Base-by-base conservation (phyloP, 108 stramenopile species). In the Schizochytrium sp. region DNA sequence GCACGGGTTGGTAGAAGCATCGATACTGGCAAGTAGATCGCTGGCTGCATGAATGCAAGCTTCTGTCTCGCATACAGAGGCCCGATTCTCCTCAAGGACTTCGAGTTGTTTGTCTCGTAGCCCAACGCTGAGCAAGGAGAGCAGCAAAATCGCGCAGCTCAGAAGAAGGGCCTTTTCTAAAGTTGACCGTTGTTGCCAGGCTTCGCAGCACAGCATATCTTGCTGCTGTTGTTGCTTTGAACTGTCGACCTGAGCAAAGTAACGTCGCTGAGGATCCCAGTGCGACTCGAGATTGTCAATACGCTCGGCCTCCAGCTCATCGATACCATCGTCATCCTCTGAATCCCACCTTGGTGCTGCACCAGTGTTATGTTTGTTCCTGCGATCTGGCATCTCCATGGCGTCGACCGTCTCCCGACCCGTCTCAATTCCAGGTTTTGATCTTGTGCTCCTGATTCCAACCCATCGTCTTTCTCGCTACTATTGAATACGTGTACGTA, bases 31-130 rank as follows among this genome's bases (percentile, higher is more conserved):
- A 38, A 83, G 76, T 47, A 55, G 53, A 10, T 83, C 76, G 47
- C 76, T 55, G 50, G 76, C 76, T 7, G 53, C 76, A 7, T 7
- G 28, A 53, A 83, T 53, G 47, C 76, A 83, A 10, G 50, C 76
- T 8, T 47, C n/a, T 53, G 76, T 83, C 28, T 83, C 76, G 76
- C 76, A 69, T 8, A 69, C 28, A 44, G 64, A 44, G 64, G 64
- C 64, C 28, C 44, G 64, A 8, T 69, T 38, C 64, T 44, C 19
- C 12, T 15, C 42, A 38, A 69, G 64, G 1, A 7, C 64, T 44
- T 69, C 64, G 64, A 69, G 64, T 8, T 44, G 64, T 44, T 69
- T 44, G 2, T 38, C 44, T 2, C 64, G 64, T 44, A 69, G 64
- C 1, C 64, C 64, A 7, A 69, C 64, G 64, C 64, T 69, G 42